Evolutionary conservation across 345 rosid genomes (phyloP).

Genomic region (Raphanus raphanistrum): DNA sequence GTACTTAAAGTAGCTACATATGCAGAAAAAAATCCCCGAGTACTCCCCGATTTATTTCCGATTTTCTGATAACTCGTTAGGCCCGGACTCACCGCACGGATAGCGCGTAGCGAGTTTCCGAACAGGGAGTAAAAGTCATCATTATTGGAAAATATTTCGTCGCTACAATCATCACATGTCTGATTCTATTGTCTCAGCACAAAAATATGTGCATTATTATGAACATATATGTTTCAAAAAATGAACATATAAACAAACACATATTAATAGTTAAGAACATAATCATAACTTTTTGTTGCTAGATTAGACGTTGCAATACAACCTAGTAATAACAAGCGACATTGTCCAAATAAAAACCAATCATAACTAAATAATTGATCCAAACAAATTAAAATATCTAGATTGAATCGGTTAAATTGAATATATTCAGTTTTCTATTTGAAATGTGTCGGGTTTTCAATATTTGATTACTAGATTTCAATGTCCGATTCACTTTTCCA

Average conservation of each 20-base stretch:
- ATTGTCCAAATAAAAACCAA: neutral
- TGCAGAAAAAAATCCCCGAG: too few species aligned
- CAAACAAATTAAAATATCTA: too few species aligned
- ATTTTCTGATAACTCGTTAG: too few species aligned
- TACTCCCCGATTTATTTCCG: too few species aligned
- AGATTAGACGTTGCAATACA: neutral
- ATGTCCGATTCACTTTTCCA: neutral
- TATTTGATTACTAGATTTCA: too few species aligned
- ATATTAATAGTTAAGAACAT: neutral
- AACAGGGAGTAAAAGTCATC: neutral
- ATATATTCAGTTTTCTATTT: neutral
- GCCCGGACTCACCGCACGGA: too few species aligned
- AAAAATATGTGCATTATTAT: neutral
- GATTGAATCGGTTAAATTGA: neutral
- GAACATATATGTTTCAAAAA: neutral
- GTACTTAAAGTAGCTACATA: too few species aligned
- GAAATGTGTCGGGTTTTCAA: neutral
- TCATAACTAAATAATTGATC: too few species aligned
- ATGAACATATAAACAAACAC: neutral
- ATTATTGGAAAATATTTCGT: neutral
- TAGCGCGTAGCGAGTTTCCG: too few species aligned
- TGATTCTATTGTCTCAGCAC: neutral
- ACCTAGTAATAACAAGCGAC: neutral
- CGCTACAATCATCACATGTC: neutral
- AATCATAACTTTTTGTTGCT: neutral